A percentile compares a stretch with the other conserved stretches of the same genome.
These are phyloP conservation scores for Schizonepeta tenuifolia DNA, from an alignment of 257 asterid genomes.

Conservation along the genomic window DNA sequence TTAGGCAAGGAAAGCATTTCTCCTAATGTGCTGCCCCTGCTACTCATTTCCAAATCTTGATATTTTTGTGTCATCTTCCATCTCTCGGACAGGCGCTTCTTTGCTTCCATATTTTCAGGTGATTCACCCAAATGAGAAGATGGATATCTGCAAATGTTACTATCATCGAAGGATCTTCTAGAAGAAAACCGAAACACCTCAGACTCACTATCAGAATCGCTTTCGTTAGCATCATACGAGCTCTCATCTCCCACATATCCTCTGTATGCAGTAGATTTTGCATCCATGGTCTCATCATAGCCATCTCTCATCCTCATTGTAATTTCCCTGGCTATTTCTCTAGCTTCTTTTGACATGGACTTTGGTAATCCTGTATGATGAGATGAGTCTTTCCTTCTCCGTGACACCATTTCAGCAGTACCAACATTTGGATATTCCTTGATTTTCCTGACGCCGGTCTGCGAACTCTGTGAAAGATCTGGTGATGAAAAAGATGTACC, in stretches of 20 bases:
- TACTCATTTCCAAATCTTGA: constrained; percentile 60
- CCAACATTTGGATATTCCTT: constrained; percentile 40
- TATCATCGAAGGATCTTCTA: constrained; percentile 53
- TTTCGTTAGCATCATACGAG: constrained; percentile 67
- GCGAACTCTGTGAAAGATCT: constrained; percentile 41
- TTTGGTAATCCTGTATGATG: constrained; percentile 38
- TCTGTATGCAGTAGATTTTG: constrained; percentile 44
- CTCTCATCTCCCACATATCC: constrained; percentile 96
- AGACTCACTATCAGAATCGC: constrained; percentile 72
- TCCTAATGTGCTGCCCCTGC: constrained; percentile 69
- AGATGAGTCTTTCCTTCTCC: constrained; percentile 47
- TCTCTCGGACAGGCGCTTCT: constrained; percentile 79
- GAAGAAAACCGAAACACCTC: constrained; percentile 45
- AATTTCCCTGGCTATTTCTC: constrained; percentile 66
- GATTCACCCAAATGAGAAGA: constrained; percentile 56
- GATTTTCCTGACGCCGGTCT: constrained; percentile 41
- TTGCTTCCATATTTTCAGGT: constrained; percentile 71
- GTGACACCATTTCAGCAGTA: constrained; percentile 38
- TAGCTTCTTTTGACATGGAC: constrained; percentile 60
- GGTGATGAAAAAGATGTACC: constrained; percentile 47
- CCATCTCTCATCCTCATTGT: constrained; percentile 62
- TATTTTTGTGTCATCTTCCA: constrained; percentile 73
- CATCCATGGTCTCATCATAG: constrained; percentile 45
- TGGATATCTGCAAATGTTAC: constrained; percentile 41
- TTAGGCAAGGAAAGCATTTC: constrained; percentile 80